These are phyloP conservation scores for Phialemonium atrogriseum DNA, from an alignment of 2,329 filamentous ascomycete species.

Conservation along the genomic window DNA sequence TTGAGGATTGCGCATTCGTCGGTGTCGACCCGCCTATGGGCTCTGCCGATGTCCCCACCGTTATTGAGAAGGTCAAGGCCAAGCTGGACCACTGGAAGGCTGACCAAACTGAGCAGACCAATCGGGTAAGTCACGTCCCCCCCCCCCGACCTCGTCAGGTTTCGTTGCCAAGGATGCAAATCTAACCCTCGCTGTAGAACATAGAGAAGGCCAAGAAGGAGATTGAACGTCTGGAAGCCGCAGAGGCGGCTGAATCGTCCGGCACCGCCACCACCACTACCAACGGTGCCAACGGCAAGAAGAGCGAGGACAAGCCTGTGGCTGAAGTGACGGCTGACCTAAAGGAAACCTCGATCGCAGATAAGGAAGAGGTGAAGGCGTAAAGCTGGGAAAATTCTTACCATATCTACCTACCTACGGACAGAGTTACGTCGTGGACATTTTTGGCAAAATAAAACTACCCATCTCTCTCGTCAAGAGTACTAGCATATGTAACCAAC, in stretches of 20 bases:
- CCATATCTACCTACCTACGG: no score
- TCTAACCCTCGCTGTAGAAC: slow-evolving; percentile 55
- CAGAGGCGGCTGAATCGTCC: slow-evolving; percentile 42
- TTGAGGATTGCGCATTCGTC: slow-evolving; percentile 81
- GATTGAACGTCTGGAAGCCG: slow-evolving; percentile 78
- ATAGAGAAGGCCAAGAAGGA: slow-evolving; percentile 94
- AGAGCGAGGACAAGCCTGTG: slow-evolving; percentile 36
- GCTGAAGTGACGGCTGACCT: slow-evolving; percentile 44
- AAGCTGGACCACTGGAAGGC: slow-evolving; percentile 89
- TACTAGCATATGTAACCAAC: no score
- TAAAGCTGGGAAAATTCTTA: slow-evolving; percentile 2
- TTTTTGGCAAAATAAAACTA: no score
- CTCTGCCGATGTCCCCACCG: slow-evolving; percentile 68
- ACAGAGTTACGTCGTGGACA: no score
- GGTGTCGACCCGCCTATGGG: slow-evolving; percentile 83
- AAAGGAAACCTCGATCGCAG: slow-evolving; percentile 43
- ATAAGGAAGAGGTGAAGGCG: slow-evolving; percentile 33
- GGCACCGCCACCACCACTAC: slow-evolving; percentile 27
- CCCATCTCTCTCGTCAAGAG: no score
- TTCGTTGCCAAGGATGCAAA: slow-evolving; percentile 6
- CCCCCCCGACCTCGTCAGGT: neutral
- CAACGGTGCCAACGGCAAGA: slow-evolving; percentile 38
- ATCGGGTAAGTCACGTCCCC: slow-evolving; percentile 77
- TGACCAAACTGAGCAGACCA: slow-evolving; percentile 82
- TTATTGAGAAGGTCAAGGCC: slow-evolving; percentile 82